These are phyloP conservation scores for Lophiotrema nucula DNA, from an alignment of 495 filamentous ascomycete genomes.

Conservation along the genomic window DNA sequence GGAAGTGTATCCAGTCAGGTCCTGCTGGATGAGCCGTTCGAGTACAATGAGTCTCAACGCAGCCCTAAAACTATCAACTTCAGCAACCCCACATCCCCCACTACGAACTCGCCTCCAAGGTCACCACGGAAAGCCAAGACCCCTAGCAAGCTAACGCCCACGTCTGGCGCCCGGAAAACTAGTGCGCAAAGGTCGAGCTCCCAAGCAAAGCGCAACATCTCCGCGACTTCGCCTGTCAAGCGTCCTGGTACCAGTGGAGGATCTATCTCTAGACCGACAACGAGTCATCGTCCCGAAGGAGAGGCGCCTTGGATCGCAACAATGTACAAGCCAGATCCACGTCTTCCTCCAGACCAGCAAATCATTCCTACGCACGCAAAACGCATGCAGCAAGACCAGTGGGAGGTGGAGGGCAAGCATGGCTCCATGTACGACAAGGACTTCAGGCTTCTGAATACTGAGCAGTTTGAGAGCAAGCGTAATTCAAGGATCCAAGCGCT, in stretches of 20 bases:
- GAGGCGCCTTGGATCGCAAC: conserved; percentile 93
- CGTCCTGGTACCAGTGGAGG: conserved; percentile 62
- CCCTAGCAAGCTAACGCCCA: conserved; percentile 35
- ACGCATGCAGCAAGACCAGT: conserved; percentile 88
- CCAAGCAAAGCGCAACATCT: conserved; percentile 43
- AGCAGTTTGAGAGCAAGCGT: conserved; percentile 33
- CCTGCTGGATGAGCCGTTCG: conserved; percentile 54
- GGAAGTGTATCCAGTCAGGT: conserved; percentile 63
- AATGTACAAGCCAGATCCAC: conserved; percentile 94
- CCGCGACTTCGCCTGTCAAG: conserved; percentile 44
- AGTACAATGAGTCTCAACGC: conserved; percentile 27
- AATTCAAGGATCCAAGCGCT: conserved; percentile 5
- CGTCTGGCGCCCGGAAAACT: conserved; percentile 37
- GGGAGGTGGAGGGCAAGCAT: conserved; percentile 84
- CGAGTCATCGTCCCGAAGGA: conserved; percentile 74
- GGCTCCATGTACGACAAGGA: conserved; percentile 79
- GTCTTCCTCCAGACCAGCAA: conserved; percentile 91
- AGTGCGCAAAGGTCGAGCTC: conserved; percentile 26
- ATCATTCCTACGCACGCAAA: conserved; percentile 91
- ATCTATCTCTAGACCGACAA: conserved; percentile 53
- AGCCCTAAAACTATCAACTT: conserved; percentile 30
- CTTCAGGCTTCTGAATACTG: conserved; percentile 68
- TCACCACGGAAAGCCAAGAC: conserved; percentile 41
- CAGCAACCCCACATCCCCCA: conserved; percentile 50
- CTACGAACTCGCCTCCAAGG: conserved; percentile 45